Percentiles rank a stretch among this genome's conserved stretches.
Evolutionary conservation across 2,329 filamentous ascomycete genomes (phyloP).

Genomic region (Claviceps africana): DNA sequence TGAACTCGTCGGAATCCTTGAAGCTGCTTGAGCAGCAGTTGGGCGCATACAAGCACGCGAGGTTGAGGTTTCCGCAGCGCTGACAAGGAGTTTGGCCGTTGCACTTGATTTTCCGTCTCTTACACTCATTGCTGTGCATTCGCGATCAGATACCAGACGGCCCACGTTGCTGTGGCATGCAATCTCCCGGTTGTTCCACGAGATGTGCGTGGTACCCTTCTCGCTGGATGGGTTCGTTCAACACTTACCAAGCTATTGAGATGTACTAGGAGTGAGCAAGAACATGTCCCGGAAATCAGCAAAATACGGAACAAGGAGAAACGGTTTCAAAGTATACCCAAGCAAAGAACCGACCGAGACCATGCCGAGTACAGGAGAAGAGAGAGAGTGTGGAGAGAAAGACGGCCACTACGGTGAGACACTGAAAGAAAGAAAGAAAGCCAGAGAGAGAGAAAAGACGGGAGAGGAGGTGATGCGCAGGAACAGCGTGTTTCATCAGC

Average conservation of each 20-base stretch:
- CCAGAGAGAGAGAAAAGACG: neutral
- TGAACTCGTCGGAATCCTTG: constrained; percentile 87
- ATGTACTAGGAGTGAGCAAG: constrained; percentile 34
- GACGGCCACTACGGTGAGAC: neutral
- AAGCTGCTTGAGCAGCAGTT: constrained; percentile 64
- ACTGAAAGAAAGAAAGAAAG: neutral
- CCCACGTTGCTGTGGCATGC: neutral
- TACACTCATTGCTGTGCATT: constrained; percentile 52
- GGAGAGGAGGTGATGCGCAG: neutral
- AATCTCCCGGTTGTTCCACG: neutral
- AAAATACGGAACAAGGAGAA: neutral
- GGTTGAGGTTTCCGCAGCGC: constrained; percentile 53
- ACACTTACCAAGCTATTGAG: constrained; percentile 44
- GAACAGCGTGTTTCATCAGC: neutral
- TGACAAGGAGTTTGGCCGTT: constrained; percentile 56
- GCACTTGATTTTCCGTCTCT: constrained; percentile 62
- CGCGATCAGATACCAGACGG: neutral
- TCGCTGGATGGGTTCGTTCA: neutral
- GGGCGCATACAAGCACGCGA: constrained; percentile 50
- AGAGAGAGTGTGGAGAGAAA: too few species aligned
- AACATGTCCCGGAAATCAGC: neutral
- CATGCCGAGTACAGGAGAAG: too few species aligned
- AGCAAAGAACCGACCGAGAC: too few species aligned
- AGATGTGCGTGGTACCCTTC: neutral
- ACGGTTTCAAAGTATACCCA: too few species aligned